Percentiles rank a stretch among this genome's conserved stretches.
These are phyloP conservation scores for Begonia loranthoides DNA, from an alignment of 306 rosid genomes.

Conservation along the genomic window DNA sequence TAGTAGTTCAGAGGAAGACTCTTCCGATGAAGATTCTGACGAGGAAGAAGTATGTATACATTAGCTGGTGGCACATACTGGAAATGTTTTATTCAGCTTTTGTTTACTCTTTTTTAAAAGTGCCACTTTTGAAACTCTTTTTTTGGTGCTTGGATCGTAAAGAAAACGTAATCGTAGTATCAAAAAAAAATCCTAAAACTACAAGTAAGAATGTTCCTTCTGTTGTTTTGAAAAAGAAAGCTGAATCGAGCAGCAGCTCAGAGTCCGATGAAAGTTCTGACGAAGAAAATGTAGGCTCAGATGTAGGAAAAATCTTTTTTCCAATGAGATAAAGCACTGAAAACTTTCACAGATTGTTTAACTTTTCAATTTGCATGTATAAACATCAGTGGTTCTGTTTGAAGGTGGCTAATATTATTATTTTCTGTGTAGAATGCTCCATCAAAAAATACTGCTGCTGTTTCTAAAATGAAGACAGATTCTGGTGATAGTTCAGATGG, in stretches of 20 bases:
- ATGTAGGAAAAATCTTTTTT: neutral
- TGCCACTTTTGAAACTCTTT: too few species aligned
- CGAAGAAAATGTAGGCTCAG: constrained; percentile 13
- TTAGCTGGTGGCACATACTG: neutral
- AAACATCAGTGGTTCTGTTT: too few species aligned
- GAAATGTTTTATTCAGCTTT: neutral
- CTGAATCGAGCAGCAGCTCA: constrained; percentile 8
- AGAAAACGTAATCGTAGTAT: too few species aligned
- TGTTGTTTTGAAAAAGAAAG: constrained; percentile 2
- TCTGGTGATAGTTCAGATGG: constrained; percentile 24
- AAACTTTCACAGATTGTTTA: too few species aligned
- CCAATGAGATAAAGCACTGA: too few species aligned
- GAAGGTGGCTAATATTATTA: too few species aligned
- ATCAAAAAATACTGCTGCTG: neutral
- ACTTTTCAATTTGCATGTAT: too few species aligned
- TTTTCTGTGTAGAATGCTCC: too few species aligned
- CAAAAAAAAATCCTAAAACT: too few species aligned
- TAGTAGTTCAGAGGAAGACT: constrained; percentile 14
- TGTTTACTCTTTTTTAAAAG: too few species aligned
- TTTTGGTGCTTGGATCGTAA: too few species aligned
- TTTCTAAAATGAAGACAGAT: constrained; percentile 18
- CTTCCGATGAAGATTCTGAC: constrained; percentile 25
- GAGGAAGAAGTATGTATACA: constrained; percentile 29
- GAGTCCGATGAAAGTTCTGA: constrained; percentile 17
- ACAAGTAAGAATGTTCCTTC: constrained; percentile 4